A percentile compares a stretch with the other conserved stretches of the same genome.
Evolutionary conservation across 1,284 basidiomycete genomes (phyloP).

Genomic region (Ganoderma sinense): DNA sequence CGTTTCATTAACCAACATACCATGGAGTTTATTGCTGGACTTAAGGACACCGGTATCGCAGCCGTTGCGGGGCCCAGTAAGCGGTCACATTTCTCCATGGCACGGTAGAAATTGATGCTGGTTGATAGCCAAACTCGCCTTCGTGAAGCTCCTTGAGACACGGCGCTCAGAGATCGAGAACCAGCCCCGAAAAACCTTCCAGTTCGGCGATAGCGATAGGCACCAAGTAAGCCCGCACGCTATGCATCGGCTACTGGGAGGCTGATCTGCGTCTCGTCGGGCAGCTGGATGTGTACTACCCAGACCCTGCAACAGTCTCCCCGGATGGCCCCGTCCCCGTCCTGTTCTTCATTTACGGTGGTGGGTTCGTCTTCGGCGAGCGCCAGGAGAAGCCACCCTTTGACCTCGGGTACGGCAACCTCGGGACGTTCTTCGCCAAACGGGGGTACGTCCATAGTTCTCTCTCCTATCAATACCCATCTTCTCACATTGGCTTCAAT

Average conservation of each 20-base stretch:
- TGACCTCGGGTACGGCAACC: slow-evolving; percentile 57
- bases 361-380: slow-evolving; percentile 61
- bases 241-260: background rate
- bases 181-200: slow-evolving; percentile 57
- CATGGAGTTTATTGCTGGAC: slow-evolving; percentile 21
- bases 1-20: background rate
- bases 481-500: slow-evolving; percentile 22
- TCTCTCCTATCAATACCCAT: background rate
- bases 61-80: slow-evolving; percentile 22
- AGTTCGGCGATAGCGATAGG: slow-evolving; percentile 59
- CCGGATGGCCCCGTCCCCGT: slow-evolving; percentile 50
- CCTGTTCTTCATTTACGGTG: slow-evolving; percentile 72
- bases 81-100: background rate
- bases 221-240: slow-evolving; percentile 53
- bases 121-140: slow-evolving; percentile 41
- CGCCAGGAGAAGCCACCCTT: slow-evolving; percentile 53
- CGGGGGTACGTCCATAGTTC: slow-evolving; percentile 45
- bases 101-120: background rate
- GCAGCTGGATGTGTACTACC: slow-evolving; percentile 67
- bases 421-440: slow-evolving; percentile 66
- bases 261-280: background rate
- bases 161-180: slow-evolving; percentile 48
- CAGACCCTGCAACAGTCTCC: slow-evolving; percentile 38
- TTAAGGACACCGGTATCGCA: slow-evolving; percentile 15
- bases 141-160: slow-evolving; percentile 52